Conservation (phyloP, 108 stramenopile species). For the Nitzschia sp. region DNA sequence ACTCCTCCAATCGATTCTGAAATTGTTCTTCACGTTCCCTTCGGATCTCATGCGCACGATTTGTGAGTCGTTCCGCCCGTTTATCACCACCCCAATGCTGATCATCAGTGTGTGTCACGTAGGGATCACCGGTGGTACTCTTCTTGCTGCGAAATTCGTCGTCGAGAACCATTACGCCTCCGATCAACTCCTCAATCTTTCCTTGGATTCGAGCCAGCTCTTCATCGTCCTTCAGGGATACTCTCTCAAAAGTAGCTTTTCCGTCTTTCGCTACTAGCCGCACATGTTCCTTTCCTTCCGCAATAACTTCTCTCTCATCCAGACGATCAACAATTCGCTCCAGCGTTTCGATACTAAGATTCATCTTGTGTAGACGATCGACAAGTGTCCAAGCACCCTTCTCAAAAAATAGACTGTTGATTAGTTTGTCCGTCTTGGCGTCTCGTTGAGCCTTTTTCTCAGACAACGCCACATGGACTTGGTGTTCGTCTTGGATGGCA, state of each 20-base stretch:
- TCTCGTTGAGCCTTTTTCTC: conserved; percentile 18
- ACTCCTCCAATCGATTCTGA: conserved; percentile 11
- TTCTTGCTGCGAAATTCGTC: conserved; percentile 8
- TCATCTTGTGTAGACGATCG: conserved; percentile 7
- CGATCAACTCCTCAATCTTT: background rate
- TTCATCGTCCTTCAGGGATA: background rate
- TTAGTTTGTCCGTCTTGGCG: background rate
- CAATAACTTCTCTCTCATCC: conserved; percentile 14
- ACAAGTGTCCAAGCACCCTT: background rate
- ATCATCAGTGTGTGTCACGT: background rate
- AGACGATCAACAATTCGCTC: conserved; percentile 24
- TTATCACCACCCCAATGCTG: conserved; percentile 15
- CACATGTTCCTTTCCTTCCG: conserved; percentile 18
- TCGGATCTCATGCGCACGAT: conserved; percentile 5
- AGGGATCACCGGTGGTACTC: background rate
- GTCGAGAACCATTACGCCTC: conserved; percentile 11
- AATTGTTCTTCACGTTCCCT: conserved; percentile 29
- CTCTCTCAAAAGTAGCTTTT: conserved; percentile 1
- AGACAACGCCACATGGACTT: conserved; percentile 7
- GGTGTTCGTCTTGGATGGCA: conserved; percentile 12
- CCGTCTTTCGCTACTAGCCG: background rate
- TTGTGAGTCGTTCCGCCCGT: background rate
- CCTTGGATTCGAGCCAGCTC: conserved; percentile 1
- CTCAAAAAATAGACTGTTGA: conserved; percentile 10
- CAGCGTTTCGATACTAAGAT: conserved; percentile 17